Conservation (phyloP, 345 rosid genomes). For the Hirschfeldia incana region DNA sequence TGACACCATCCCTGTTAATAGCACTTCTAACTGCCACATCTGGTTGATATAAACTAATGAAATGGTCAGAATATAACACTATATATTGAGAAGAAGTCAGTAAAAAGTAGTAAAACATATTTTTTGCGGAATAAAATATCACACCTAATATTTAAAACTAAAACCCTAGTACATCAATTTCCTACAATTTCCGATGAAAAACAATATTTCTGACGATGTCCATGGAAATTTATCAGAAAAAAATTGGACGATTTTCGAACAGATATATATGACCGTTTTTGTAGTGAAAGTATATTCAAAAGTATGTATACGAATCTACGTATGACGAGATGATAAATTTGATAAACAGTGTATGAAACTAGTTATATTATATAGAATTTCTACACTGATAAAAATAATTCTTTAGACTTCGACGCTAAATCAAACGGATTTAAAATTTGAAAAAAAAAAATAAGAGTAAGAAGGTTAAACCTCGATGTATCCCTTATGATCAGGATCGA, state of each 20-base stretch:
- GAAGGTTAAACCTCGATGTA: constrained; percentile 68
- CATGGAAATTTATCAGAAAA: too few relatives aligned
- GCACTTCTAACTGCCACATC: constrained; percentile 94
- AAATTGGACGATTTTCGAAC: too few relatives aligned
- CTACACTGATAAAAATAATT: not conserved
- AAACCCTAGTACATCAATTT: too few relatives aligned
- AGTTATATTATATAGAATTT: too few relatives aligned
- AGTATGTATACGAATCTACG: too few relatives aligned
- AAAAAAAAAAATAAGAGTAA: not conserved
- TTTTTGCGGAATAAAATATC: not conserved
- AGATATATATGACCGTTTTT: too few relatives aligned
- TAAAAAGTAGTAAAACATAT: not conserved
- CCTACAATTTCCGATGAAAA: too few relatives aligned
- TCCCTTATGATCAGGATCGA: constrained; percentile 89
- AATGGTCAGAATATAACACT: constrained; percentile 3
- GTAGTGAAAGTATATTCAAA: too few relatives aligned
- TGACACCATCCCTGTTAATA: constrained; percentile 73
- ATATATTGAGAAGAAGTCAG: not conserved
- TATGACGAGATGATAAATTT: too few relatives aligned
- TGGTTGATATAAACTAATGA: constrained; percentile 34
- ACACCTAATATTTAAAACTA: too few relatives aligned
- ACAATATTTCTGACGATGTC: too few relatives aligned
- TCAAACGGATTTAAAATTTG: not conserved
- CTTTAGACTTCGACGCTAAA: not conserved
- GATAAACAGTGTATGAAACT: too few relatives aligned